These are phyloP conservation scores for Hordeum vulgare DNA, from an alignment of 176 grass and related monocot genomes.

Conservation along the genomic window DNA sequence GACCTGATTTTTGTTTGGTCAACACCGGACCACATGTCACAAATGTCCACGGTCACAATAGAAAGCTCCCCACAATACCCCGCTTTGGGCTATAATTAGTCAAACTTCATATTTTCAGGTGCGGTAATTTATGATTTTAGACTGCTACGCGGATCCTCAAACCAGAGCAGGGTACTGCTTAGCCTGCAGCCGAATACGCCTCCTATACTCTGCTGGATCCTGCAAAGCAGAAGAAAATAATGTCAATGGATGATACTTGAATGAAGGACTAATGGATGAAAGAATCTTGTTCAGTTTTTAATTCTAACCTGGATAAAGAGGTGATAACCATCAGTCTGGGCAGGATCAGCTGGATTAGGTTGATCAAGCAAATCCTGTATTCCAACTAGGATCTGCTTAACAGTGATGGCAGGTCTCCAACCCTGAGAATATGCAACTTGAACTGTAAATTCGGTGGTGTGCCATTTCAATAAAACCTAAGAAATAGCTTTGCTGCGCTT, in stretches of 20 bases:
- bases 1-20: not conserved
- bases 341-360: constrained; percentile 81
- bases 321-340: constrained; percentile 78
- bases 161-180: constrained; percentile 70
- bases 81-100: constrained; percentile 7
- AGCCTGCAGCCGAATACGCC: constrained; percentile 56
- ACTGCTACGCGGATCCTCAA: constrained; percentile 29
- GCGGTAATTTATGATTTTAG: constrained; percentile 9
- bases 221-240: constrained; percentile 15
- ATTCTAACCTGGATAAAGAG: constrained; percentile 69
- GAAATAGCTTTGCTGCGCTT: constrained; percentile 19
- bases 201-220: constrained; percentile 70
- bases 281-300: not conserved
- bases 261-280: not conserved
- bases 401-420: constrained; percentile 83
- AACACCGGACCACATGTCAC: not conserved
- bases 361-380: constrained; percentile 92
- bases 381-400: constrained; percentile 85
- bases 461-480: not conserved
- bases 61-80: constrained; percentile 1
- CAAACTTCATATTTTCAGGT: constrained; percentile 24
- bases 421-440: constrained; percentile 39
- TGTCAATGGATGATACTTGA: not conserved
- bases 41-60: not conserved
- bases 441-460: not conserved